phyloP scores from a whole-genome alignment of 768 basidiomycete species.

The Favolaschia claudopus region DNA sequence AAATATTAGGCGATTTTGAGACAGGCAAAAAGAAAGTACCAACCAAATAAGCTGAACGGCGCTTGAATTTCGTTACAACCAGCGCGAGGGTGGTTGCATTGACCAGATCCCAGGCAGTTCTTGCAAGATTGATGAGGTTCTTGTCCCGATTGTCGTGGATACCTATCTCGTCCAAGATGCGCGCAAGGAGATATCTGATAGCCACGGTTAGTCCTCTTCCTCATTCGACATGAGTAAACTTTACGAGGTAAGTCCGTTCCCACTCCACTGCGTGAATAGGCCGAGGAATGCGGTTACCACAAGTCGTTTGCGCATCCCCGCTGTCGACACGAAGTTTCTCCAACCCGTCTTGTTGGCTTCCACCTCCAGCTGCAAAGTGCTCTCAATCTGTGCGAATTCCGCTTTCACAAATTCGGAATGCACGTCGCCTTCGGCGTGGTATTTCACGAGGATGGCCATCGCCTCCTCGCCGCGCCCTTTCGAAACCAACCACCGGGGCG shows the following conservation, averaged over 20 bases:
- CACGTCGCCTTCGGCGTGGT: slow-evolving; percentile 67
- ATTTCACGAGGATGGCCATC: slow-evolving; percentile 55
- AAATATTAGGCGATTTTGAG: not conserved
- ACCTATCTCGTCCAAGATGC: slow-evolving; percentile 61
- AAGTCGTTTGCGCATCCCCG: slow-evolving; percentile 62
- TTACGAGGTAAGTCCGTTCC: slow-evolving; percentile 65
- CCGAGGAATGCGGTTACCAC: slow-evolving; percentile 58
- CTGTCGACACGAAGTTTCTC: slow-evolving; percentile 51
- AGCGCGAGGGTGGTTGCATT: slow-evolving; percentile 61
- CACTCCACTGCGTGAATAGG: slow-evolving; percentile 69
- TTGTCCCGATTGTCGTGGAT: slow-evolving; percentile 57
- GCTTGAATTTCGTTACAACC: slow-evolving; percentile 53
- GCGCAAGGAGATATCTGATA: slow-evolving; percentile 59
- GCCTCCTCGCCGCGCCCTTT: slow-evolving; percentile 62
- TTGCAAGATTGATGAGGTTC: slow-evolving; percentile 64
- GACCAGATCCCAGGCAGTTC: slow-evolving; percentile 62
- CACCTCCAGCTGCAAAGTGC: slow-evolving; percentile 59
- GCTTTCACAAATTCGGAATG: slow-evolving; percentile 63
- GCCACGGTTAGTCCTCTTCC: not conserved
- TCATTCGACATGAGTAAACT: not conserved
- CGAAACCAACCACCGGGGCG: slow-evolving; percentile 70
- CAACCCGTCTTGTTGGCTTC: slow-evolving; percentile 56
- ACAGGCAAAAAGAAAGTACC: slow-evolving; percentile 17
- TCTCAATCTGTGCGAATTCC: slow-evolving; percentile 63
- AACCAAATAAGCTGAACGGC: slow-evolving; percentile 59